These are phyloP conservation scores for Pythium plurisporium DNA, from an alignment of 352 stramenopile genomes.

Conservation along the genomic window DNA sequence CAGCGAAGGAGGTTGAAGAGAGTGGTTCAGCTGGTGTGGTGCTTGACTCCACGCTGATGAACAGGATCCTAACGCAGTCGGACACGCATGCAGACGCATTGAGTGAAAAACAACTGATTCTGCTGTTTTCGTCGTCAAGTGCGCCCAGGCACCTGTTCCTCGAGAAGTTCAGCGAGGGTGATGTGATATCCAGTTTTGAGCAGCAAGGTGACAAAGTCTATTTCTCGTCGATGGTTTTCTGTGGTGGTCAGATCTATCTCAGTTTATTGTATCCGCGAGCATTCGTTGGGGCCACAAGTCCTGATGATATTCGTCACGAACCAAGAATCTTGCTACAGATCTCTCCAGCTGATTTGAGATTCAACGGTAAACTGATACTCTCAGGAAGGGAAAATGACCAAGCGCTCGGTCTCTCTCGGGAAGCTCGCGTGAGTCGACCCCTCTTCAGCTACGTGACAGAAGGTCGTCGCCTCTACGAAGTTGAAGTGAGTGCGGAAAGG, in stretches of 20 bases:
- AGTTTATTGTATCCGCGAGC: conserved; percentile 32
- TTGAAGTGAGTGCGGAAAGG: conserved; percentile 30
- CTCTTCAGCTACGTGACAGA: conserved; percentile 46
- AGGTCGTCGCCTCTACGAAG: conserved; percentile 50
- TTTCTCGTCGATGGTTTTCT: conserved; percentile 46
- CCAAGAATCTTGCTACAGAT: conserved; percentile 27
- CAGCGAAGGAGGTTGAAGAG: background rate
- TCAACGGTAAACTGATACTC: conserved; percentile 9
- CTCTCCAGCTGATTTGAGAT: conserved; percentile 14
- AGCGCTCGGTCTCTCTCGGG: background rate
- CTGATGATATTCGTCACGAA: conserved; percentile 5
- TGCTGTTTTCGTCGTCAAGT: conserved; percentile 17
- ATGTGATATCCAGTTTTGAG: conserved; percentile 34
- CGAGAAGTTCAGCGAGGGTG: conserved; percentile 18
- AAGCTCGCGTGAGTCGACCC: conserved; percentile 5
- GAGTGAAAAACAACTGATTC: conserved; percentile 8
- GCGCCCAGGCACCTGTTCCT: conserved; percentile 9
- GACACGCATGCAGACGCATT: background rate
- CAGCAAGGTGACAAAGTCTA: conserved; percentile 26
- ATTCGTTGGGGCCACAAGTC: conserved; percentile 8
- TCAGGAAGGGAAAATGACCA: conserved; percentile 6
- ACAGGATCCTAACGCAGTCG: background rate
- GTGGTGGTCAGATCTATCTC: conserved; percentile 39
- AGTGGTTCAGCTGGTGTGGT: conserved; percentile 1
- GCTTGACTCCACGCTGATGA: conserved; percentile 14